These are phyloP conservation scores for Trypanosoma scelopori DNA, from an alignment of 208 protist genomes.

Conservation along the genomic window DNA sequence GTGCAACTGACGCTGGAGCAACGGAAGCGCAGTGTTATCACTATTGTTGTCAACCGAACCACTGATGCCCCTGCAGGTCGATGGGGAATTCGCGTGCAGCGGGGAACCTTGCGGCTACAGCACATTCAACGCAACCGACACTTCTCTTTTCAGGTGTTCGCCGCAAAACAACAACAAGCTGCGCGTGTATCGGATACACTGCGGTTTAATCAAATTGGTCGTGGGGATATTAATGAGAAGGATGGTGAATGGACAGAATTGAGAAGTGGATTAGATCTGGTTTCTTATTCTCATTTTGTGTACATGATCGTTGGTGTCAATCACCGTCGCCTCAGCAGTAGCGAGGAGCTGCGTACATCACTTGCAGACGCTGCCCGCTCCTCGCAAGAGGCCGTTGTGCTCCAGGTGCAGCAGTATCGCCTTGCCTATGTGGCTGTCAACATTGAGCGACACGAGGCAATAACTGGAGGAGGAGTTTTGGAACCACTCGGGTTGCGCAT, in stretches of 20 bases:
- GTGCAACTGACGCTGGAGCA: slow-evolving; percentile 33
- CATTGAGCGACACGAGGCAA: slow-evolving; percentile 33
- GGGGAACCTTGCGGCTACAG: slow-evolving; percentile 49
- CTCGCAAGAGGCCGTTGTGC: slow-evolving; percentile 45
- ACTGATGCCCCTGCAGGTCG: slow-evolving; percentile 29
- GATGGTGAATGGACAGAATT: not conserved
- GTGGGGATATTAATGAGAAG: not conserved
- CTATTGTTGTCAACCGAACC: slow-evolving; percentile 68
- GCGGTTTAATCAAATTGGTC: slow-evolving; percentile 13
- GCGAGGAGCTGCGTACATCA: slow-evolving; percentile 17
- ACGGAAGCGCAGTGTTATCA: slow-evolving; percentile 44
- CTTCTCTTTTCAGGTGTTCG: slow-evolving; percentile 78
- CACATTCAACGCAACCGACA: slow-evolving; percentile 48
- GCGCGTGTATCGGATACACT: slow-evolving; percentile 66
- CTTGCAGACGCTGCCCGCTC: slow-evolving; percentile 21
- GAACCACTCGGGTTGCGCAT: slow-evolving; percentile 60
- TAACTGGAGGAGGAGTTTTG: slow-evolving; percentile 31
- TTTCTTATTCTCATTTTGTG: slow-evolving; percentile 35
- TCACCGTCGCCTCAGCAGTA: slow-evolving; percentile 27
- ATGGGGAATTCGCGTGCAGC: slow-evolving; percentile 78
- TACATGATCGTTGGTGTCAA: slow-evolving; percentile 70
- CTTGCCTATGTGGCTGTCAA: slow-evolving; percentile 45
- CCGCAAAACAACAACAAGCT: slow-evolving; percentile 54
- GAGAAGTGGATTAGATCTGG: not conserved
- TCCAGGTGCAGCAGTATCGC: slow-evolving; percentile 61